Evolutionary conservation across 495 filamentous ascomycete species (phyloP).

Genomic region (Podospora tetraspora): DNA sequence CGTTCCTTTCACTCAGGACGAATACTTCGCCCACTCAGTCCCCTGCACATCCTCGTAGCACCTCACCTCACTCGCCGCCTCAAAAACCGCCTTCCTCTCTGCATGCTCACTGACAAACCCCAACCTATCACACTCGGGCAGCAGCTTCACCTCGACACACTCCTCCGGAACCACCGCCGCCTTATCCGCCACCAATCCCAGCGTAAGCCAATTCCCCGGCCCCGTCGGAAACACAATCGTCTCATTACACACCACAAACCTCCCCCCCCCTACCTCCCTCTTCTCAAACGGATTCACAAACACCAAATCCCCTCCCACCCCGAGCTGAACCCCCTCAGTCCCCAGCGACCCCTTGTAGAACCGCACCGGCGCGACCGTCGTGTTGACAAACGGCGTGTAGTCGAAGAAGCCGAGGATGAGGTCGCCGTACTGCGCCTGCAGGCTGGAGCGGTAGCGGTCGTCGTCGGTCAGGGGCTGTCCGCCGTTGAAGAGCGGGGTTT

Average conservation of each 20-base stretch:
- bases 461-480: too few species aligned
- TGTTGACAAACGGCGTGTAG: background rate
- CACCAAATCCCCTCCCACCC: background rate
- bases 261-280: background rate
- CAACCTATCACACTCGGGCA: background rate
- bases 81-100: background rate
- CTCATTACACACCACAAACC: background rate
- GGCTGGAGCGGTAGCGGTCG: too few species aligned
- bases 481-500: too few species aligned
- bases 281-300: background rate
- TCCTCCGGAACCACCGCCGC: background rate
- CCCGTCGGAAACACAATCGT: background rate
- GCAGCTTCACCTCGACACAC: background rate
- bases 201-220: background rate
- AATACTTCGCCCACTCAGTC: slow-evolving; percentile 5
- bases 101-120: background rate
- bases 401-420: background rate
- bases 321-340: background rate
- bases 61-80: background rate
- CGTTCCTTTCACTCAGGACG: background rate
- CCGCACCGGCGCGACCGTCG: background rate
- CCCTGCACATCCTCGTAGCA: slow-evolving; percentile 2
- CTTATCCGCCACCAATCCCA: background rate
- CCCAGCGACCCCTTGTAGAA: background rate
- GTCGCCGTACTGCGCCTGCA: background rate